These are phyloP conservation scores for Neodidymelliopsis sp. DNA, from an alignment of 2,329 filamentous ascomycete genomes.

Conservation along the genomic window DNA sequence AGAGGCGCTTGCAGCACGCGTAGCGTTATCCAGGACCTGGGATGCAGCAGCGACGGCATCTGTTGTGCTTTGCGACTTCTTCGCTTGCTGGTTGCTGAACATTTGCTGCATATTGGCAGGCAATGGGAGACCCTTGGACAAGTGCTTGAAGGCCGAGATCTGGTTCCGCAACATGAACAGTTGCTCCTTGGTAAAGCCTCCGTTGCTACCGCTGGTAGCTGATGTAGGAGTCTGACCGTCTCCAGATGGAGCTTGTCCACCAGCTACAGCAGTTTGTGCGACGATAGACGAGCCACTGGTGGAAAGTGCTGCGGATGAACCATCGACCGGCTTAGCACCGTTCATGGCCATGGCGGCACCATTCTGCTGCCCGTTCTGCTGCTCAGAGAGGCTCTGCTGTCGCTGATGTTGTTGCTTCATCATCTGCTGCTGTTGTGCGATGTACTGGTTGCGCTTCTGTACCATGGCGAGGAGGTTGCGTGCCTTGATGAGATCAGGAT, in stretches of 20 bases:
- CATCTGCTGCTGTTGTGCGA: conserved; percentile 41
- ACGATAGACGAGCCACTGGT: conserved; percentile 34
- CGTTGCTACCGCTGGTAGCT: conserved; percentile 29
- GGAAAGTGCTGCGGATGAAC: conserved; percentile 27
- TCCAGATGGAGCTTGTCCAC: conserved; percentile 40
- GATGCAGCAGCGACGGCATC: conserved; percentile 53
- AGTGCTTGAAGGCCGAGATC: conserved; percentile 87
- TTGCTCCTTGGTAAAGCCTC: conserved; percentile 67
- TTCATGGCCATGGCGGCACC: conserved; percentile 53
- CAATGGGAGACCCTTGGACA: conserved; percentile 86
- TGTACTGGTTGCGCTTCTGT: conserved; percentile 66
- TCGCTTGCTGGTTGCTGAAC: conserved; percentile 77
- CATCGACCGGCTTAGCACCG: conserved; percentile 52
- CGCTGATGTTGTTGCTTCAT: conserved; percentile 63
- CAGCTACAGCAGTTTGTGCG: conserved; percentile 34
- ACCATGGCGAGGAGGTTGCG: conserved; percentile 77
- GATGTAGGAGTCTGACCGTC: conserved; percentile 51
- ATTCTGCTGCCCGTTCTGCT: conserved; percentile 60
- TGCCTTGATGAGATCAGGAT: conserved; percentile 87
- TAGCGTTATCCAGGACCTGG: conserved; percentile 62
- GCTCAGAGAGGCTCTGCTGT: conserved; percentile 61
- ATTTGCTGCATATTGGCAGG: conserved; percentile 80
- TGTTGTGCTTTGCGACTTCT: conserved; percentile 54
- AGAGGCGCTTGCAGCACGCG: conserved; percentile 51
- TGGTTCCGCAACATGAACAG: conserved; percentile 80